phyloP scores from a whole-genome alignment of 176 grass and related monocot species.

The Ensete ventricosum region DNA sequence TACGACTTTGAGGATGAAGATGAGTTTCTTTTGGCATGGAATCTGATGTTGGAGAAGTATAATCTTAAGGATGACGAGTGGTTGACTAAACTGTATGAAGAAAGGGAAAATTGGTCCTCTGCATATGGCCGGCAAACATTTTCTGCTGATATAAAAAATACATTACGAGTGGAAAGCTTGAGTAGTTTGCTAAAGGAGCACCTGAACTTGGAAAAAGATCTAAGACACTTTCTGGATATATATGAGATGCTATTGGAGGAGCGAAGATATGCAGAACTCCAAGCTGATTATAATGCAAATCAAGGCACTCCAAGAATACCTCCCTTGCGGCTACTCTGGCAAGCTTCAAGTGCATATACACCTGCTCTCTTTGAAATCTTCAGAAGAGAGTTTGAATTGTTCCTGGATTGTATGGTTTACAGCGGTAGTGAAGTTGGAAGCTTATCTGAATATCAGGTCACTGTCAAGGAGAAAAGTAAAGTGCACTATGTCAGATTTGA shows the following conservation, averaged over 20 bases:
- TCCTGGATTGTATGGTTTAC: constrained; percentile 56
- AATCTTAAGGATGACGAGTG: constrained; percentile 54
- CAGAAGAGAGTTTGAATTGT: constrained; percentile 64
- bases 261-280: constrained; percentile 52
- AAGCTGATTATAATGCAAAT: constrained; percentile 67
- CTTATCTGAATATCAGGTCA: constrained; percentile 55
- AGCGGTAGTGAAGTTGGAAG: constrained; percentile 53
- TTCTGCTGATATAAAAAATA: constrained; percentile 52
- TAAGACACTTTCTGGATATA: constrained; percentile 38
- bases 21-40: constrained; percentile 68
- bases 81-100: constrained; percentile 60
- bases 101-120: constrained; percentile 65
- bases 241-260: constrained; percentile 46
- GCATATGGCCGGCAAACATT: constrained; percentile 44
- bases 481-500: constrained; percentile 65
- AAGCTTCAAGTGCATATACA: constrained; percentile 68
- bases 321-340: constrained; percentile 57
- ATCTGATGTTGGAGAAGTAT: constrained; percentile 58
- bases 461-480: constrained; percentile 60
- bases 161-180: constrained; percentile 49
- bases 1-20: constrained; percentile 64
- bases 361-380: constrained; percentile 49
- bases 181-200: constrained; percentile 31
- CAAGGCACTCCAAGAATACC: constrained; percentile 40
- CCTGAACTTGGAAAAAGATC: constrained; percentile 38